phyloP scores from a whole-genome alignment of 1,139 yeast genomes.

The Zygotorulaspora mrakii region DNA sequence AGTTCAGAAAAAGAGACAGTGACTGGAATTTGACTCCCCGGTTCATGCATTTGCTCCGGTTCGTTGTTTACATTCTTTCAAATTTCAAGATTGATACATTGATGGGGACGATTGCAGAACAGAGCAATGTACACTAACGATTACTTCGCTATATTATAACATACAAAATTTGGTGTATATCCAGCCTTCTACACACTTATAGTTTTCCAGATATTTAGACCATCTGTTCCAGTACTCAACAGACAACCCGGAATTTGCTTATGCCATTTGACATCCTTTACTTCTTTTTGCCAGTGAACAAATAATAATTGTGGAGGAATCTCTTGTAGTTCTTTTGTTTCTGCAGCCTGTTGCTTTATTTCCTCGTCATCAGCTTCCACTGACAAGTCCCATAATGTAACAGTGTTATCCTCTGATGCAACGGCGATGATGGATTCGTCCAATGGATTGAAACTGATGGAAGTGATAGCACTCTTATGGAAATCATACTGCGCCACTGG shows the following conservation, averaged over 20 bases:
- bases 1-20: too few species aligned
- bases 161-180: constrained; percentile 6
- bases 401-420: constrained; percentile 94
- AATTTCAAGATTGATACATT: too few species aligned
- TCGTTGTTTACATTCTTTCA: too few species aligned
- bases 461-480: constrained; percentile 90
- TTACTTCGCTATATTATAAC: constrained; percentile 3
- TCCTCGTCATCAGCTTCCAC: constrained; percentile 97
- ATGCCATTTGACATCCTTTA: constrained; percentile 98
- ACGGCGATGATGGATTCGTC: constrained; percentile 96
- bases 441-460: constrained; percentile 89
- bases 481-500: constrained; percentile 93
- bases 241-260: constrained; percentile 93
- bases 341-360: constrained; percentile 66
- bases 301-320: constrained; percentile 94
- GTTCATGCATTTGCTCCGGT: too few species aligned
- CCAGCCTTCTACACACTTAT: constrained; percentile 64
- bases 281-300: constrained; percentile 97
- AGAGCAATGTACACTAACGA: too few species aligned
- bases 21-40: too few species aligned
- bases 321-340: constrained; percentile 73
- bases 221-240: constrained; percentile 93
- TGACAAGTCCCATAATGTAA: constrained; percentile 94
- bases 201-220: constrained; percentile 92
- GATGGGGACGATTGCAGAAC: too few species aligned